phyloP scores from a whole-genome alignment of 2,329 filamentous ascomycete species.

The Cladophialophora exuberans region DNA sequence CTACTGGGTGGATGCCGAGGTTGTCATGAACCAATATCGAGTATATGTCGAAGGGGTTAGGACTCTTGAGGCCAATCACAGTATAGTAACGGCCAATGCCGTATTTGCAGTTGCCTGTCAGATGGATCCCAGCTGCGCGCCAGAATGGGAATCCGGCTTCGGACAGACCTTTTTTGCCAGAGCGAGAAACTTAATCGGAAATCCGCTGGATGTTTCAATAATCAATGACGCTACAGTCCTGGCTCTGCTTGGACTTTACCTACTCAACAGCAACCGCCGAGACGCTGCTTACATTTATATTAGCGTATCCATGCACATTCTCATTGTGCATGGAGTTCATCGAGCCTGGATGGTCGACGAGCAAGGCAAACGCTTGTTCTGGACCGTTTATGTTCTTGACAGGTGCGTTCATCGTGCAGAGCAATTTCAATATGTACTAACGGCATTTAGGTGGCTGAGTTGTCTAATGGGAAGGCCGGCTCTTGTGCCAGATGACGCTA shows the following conservation, averaged over 20 bases:
- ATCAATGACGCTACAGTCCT: slow-evolving; percentile 51
- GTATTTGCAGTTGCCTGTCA: slow-evolving; percentile 49
- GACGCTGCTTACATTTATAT: slow-evolving; percentile 56
- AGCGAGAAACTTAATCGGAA: slow-evolving; percentile 50
- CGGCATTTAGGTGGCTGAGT: slow-evolving; percentile 43
- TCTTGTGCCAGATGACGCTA: slow-evolving; percentile 52
- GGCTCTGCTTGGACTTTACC: slow-evolving; percentile 54
- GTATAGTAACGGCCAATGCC: slow-evolving; percentile 52
- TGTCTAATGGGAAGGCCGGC: slow-evolving; percentile 56
- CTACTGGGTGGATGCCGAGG: slow-evolving; percentile 52
- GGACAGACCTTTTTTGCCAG: slow-evolving; percentile 53
- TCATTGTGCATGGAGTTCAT: slow-evolving; percentile 55
- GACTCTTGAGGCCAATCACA: slow-evolving; percentile 2
- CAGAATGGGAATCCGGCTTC: slow-evolving; percentile 38
- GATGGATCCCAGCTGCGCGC: slow-evolving; percentile 36
- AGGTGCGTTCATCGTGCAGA: slow-evolving; percentile 38
- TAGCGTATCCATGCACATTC: slow-evolving; percentile 53
- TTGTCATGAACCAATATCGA: slow-evolving; percentile 40
- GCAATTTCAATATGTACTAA: background rate
- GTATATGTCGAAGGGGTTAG: slow-evolving; percentile 16
- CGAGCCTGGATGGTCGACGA: slow-evolving; percentile 49
- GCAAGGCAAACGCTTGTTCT: slow-evolving; percentile 52
- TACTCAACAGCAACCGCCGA: slow-evolving; percentile 54
- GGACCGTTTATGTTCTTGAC: slow-evolving; percentile 58
- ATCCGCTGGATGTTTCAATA: slow-evolving; percentile 51